These are phyloP conservation scores for Pelargonium cotyledonis DNA, from an alignment of 441 rosid species.

Conservation along the genomic window DNA sequence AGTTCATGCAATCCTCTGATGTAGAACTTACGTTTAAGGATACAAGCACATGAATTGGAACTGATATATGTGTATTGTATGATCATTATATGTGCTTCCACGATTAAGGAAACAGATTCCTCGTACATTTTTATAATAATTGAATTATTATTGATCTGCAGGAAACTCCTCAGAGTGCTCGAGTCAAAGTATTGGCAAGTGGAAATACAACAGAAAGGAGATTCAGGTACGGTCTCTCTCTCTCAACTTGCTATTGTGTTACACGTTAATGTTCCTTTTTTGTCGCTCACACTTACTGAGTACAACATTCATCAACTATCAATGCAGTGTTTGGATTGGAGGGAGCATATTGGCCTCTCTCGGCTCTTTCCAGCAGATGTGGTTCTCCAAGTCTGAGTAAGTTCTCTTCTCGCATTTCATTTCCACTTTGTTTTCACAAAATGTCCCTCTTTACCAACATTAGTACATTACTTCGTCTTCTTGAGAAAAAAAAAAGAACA, in stretches of 20 bases:
- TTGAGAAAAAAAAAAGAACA: no score
- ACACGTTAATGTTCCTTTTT: no score
- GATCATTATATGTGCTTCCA: background rate
- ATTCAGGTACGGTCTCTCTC: slow-evolving; percentile 57
- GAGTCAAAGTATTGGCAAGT: slow-evolving; percentile 93
- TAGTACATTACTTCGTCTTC: no score
- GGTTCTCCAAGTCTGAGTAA: slow-evolving; percentile 98
- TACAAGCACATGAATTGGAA: background rate
- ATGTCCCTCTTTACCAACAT: no score
- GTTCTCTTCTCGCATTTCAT: slow-evolving; percentile 16
- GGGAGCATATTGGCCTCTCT: slow-evolving; percentile 96
- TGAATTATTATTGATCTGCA: slow-evolving; percentile 24
- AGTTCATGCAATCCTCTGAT: background rate
- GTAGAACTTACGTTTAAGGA: background rate
- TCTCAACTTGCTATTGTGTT: background rate
- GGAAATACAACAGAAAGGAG: slow-evolving; percentile 97
- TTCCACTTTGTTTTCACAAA: background rate
- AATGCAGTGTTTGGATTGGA: slow-evolving; percentile 92
- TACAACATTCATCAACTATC: background rate
- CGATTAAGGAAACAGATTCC: background rate
- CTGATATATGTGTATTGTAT: background rate
- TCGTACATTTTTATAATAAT: slow-evolving; percentile 14
- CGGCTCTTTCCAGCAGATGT: slow-evolving; percentile 99
- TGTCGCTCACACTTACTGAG: no score
- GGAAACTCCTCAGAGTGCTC: slow-evolving; percentile 99